Base-by-base conservation (phyloP, 164 flowering plant species). In the Dillenia turbinata region DNA sequence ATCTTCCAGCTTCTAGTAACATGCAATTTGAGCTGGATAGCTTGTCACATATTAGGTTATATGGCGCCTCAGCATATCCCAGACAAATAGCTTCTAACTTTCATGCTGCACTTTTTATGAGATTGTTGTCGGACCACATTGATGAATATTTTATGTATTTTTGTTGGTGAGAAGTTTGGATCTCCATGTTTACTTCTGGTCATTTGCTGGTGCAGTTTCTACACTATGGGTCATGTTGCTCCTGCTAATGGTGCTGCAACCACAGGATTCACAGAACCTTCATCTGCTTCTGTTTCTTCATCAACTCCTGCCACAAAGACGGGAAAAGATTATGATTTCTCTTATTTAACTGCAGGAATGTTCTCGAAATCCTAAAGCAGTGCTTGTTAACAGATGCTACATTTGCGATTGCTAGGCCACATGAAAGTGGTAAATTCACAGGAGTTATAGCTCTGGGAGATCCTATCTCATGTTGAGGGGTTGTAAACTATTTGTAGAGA, bases 281-380 rank as follows among this genome's bases (percentile, higher is more conserved):
- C 86, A 52, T 56, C 85, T 9, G 59, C 81, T 10, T 47, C 82
- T 5, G 47, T 67, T 17, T 47, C 85, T 52, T 66, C 88, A 2
- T 17, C 69, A 14, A 22, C 78, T 44, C 57, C 83, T 47, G 52
- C 81, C 3, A 74, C 69, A 63, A 33, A 33, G 40, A 44, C 84
- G 0, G 86, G 71, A 59, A 85, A 79, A 44, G 97, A 92, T 14
- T 75, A 63, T 51, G 85, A 79, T 55, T 81, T 81, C 69, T 81
- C 83, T 24, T 79, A 81, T 44, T 59, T 81, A 49, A 77, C 76
- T 10, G 79, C 78, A 65, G 86, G 83, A 46, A 56, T 77, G 69
- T 77, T 91, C 66, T 50, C 90, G 44, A 91, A 91, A 73, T 86
- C 73, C 9, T 87, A 79, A 33, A 77, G 66, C 17, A 47, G 52